Conservation (phyloP, 768 basidiomycete genomes). For the Boletales sp. region DNA sequence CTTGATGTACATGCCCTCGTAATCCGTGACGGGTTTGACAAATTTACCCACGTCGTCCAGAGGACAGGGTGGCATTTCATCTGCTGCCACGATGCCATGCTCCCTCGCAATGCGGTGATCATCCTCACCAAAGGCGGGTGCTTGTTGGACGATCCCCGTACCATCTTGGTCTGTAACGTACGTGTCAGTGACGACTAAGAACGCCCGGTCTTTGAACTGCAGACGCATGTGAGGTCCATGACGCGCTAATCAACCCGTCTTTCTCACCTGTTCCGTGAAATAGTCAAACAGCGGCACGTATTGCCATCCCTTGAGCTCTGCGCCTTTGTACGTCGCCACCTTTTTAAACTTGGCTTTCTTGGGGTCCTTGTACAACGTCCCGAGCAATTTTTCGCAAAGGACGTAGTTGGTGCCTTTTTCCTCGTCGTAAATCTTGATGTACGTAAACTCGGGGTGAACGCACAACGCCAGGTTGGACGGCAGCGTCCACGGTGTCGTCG, state of each 20-base stretch:
- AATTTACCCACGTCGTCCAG: constrained; percentile 88
- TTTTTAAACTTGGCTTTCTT: constrained; percentile 98
- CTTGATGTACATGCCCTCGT: constrained; percentile 87
- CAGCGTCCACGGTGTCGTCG: constrained; percentile 97
- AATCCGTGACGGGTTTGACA: constrained; percentile 87
- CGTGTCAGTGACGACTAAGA: constrained; percentile 82
- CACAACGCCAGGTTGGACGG: constrained; percentile 95
- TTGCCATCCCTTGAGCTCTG: constrained; percentile 94
- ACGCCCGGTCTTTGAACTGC: constrained; percentile 89
- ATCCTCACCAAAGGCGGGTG: constrained; percentile 97
- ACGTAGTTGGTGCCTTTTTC: constrained; percentile 87
- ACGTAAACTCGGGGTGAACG: constrained; percentile 93
- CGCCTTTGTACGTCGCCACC: constrained; percentile 80
- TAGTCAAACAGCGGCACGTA: constrained; percentile 96
- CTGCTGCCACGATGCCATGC: constrained; percentile 75
- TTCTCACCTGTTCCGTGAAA: constrained; percentile 84
- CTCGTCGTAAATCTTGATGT: constrained; percentile 94
- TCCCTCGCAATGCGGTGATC: constrained; percentile 92
- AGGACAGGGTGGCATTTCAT: constrained; percentile 96
- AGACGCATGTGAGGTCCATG: neutral
- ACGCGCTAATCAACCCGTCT: neutral
- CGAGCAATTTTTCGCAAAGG: constrained; percentile 81
- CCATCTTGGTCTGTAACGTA: constrained; percentile 94
- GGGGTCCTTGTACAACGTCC: constrained; percentile 90
- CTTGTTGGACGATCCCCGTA: constrained; percentile 98